These are phyloP conservation scores for Closterium sp. DNA, from an alignment of 139 green algal genomes.

Conservation along the genomic window DNA sequence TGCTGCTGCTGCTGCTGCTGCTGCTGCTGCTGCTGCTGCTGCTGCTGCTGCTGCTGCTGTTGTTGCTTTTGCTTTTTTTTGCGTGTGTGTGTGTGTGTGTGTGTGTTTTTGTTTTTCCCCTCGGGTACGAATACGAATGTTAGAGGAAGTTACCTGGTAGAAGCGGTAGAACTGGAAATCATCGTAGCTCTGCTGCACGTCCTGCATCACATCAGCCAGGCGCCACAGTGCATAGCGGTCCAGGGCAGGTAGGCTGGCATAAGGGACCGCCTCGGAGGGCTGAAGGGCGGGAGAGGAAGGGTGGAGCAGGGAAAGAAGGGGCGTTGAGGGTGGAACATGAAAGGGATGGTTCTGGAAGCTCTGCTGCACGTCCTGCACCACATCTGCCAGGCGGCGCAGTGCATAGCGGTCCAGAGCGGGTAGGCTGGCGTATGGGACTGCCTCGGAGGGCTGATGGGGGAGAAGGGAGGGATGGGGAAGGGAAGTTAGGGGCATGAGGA, in stretches of 20 bases:
- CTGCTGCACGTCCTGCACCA: constrained; percentile 59
- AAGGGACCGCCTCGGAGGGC: constrained; percentile 26
- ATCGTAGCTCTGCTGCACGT: constrained; percentile 75
- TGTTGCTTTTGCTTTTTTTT: too few species aligned
- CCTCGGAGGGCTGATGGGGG: not conserved
- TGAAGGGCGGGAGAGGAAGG: not conserved
- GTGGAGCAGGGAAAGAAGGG: not conserved
- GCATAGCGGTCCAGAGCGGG: constrained; percentile 70
- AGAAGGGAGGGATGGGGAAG: too few species aligned
- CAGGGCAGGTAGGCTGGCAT: constrained; percentile 63
- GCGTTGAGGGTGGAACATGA: not conserved
- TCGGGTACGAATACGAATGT: too few species aligned
- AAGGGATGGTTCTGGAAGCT: constrained; percentile 48
- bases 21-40: too few species aligned
- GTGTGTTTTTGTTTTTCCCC: too few species aligned
- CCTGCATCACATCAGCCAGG: constrained; percentile 54
- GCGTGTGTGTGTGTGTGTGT: too few species aligned
- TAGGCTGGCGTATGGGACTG: constrained; percentile 59
- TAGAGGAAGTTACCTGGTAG: constrained; percentile 24
- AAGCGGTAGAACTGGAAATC: constrained; percentile 67
- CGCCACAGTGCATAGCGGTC: constrained; percentile 66
- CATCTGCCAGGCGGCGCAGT: constrained; percentile 20
- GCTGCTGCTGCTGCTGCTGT: too few species aligned
- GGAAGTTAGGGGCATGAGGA: too few species aligned
- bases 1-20: too few species aligned